Evolutionary conservation across 2,329 filamentous ascomycete genomes (phyloP).

Genomic region (Dothidotthia symphoricarpi): DNA sequence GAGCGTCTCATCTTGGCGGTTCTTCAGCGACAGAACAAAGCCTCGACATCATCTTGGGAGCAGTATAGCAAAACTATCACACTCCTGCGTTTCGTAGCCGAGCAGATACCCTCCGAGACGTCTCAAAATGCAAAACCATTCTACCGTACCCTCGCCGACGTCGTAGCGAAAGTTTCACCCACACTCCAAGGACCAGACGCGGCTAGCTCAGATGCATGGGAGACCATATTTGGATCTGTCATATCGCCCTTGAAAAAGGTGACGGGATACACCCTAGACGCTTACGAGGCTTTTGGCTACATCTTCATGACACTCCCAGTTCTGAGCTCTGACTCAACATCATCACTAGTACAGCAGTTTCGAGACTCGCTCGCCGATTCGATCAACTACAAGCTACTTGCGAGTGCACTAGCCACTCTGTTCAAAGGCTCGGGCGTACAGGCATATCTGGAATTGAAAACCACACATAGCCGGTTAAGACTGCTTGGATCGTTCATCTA

Average conservation of each 20-base stretch:
- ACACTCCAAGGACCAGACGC: conserved; percentile 2
- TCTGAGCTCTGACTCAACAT: conserved; percentile 31
- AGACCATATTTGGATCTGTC: conserved; percentile 22
- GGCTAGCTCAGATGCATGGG: conserved; percentile 5
- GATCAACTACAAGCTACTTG: conserved; percentile 53
- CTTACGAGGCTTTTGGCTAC: conserved; percentile 41
- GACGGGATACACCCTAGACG: conserved; percentile 37
- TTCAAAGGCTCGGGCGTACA: conserved; percentile 28
- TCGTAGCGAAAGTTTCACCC: conserved; percentile 17
- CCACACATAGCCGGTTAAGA: conserved; percentile 51
- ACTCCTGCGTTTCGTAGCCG: conserved; percentile 31
- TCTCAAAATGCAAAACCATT: conserved; percentile 33
- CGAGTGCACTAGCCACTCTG: conserved; percentile 31
- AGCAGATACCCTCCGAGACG: conserved; percentile 36
- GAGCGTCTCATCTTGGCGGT: conserved; percentile 41
- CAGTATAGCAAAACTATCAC: conserved; percentile 14
- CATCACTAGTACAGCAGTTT: conserved; percentile 23
- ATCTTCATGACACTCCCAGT: conserved; percentile 46
- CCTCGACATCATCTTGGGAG: conserved; percentile 9
- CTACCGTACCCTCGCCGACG: conserved; percentile 33
- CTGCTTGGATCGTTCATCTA: conserved; percentile 61
- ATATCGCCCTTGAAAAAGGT: conserved; percentile 34
- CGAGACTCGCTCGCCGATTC: conserved; percentile 45
- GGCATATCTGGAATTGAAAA: conserved; percentile 29
- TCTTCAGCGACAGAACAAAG: conserved; percentile 26